These are phyloP conservation scores for Neonectria neomacrospora DNA, from an alignment of 2,329 filamentous ascomycete genomes.

Conservation along the genomic window DNA sequence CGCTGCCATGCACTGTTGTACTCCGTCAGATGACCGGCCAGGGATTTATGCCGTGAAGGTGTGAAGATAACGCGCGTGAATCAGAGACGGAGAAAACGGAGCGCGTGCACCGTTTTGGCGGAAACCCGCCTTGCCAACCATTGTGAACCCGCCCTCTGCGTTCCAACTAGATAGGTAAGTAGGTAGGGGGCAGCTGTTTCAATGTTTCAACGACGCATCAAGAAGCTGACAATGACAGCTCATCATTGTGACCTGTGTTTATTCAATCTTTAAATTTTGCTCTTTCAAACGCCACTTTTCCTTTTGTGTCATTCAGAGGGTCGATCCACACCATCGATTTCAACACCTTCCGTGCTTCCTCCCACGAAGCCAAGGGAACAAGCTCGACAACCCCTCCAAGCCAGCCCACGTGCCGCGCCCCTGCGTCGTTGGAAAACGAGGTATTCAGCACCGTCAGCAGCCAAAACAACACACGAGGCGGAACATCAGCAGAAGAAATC, in stretches of 20 bases:
- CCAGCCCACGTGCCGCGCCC: not conserved
- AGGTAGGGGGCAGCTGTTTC: not conserved
- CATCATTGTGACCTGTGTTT: not conserved
- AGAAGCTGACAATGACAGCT: not conserved
- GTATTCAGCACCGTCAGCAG: conserved; percentile 23
- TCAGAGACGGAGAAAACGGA: not conserved
- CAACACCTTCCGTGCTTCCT: conserved; percentile 4
- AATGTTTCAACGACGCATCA: too few relatives aligned
- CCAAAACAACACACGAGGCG: conserved; percentile 21
- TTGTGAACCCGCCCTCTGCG: not conserved
- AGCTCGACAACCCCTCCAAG: not conserved
- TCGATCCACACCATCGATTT: conserved; percentile 35
- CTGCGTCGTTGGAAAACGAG: not conserved
- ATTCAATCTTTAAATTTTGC: not conserved
- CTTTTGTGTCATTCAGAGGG: conserved; percentile 13
- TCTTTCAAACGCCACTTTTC: conserved; percentile 6
- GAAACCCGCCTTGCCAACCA: not conserved
- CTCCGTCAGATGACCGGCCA: conserved; percentile 17
- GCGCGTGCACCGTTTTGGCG: not conserved
- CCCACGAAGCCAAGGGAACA: conserved; percentile 18
- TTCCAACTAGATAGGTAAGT: too few relatives aligned
- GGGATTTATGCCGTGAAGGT: conserved; percentile 5
- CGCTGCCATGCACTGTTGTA: conserved; percentile 5
- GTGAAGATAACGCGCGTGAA: not conserved
- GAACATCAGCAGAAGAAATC: not conserved